These are phyloP conservation scores for Candida golubevii DNA, from an alignment of 805 yeast genomes.

Conservation along the genomic window DNA sequence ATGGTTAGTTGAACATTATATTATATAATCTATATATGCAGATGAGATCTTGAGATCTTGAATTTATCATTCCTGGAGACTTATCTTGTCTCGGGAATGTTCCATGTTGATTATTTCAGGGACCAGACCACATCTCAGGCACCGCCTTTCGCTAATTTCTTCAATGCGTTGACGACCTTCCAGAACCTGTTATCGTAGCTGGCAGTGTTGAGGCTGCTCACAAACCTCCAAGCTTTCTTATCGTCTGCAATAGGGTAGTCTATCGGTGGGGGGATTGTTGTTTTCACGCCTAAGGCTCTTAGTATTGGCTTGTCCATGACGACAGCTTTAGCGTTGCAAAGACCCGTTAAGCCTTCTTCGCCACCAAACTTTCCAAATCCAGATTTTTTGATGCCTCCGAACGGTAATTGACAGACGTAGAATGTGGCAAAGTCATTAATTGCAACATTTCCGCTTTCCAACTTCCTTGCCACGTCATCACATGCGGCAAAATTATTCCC, in stretches of 20 bases:
- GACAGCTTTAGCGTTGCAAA: slow-evolving; percentile 82
- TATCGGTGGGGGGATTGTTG: slow-evolving; percentile 79
- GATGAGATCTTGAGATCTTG: background rate
- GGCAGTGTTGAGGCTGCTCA: slow-evolving; percentile 72
- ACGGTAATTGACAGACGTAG: slow-evolving; percentile 93
- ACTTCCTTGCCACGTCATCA: slow-evolving; percentile 54
- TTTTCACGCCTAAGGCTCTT: slow-evolving; percentile 51
- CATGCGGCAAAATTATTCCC: slow-evolving; percentile 59
- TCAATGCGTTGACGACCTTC: slow-evolving; percentile 47
- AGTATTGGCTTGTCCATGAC: slow-evolving; percentile 81
- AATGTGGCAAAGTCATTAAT: slow-evolving; percentile 97
- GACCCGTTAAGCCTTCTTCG: slow-evolving; percentile 89
- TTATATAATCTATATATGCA: background rate
- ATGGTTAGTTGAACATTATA: background rate
- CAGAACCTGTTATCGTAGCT: slow-evolving; percentile 77
- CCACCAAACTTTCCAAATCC: slow-evolving; percentile 99
- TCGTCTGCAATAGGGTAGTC: slow-evolving; percentile 88
- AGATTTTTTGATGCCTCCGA: slow-evolving; percentile 89
- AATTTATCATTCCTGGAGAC: too few relatives aligned
- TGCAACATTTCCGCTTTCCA: slow-evolving; percentile 89
- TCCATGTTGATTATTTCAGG: background rate
- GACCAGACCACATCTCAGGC: slow-evolving; percentile 7
- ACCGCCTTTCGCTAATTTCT: slow-evolving; percentile 34
- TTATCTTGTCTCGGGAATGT: too few relatives aligned
- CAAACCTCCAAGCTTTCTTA: slow-evolving; percentile 84